Percentiles rank a stretch among this genome's conserved stretches.
phyloP scores from a whole-genome alignment of 176 grass and related monocot genomes.

The Oryza glaberrima region DNA sequence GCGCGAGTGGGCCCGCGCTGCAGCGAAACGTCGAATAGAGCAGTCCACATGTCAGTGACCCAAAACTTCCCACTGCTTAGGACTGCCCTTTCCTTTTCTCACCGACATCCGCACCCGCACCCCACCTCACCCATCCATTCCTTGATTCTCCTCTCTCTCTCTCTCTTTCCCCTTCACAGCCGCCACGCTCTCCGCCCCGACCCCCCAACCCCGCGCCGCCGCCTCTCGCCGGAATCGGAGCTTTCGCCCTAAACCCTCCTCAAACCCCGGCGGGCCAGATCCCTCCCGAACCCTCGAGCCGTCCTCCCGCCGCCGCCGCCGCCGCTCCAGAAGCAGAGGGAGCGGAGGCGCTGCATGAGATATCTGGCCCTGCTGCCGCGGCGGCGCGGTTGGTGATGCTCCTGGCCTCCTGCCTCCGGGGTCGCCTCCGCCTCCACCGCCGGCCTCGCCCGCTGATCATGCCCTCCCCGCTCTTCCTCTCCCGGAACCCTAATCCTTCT shows the following conservation, averaged over 20 bases:
- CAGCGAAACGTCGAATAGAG: not conserved
- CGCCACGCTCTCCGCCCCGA: constrained; percentile 26
- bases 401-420: constrained; percentile 61
- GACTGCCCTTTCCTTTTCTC: constrained; percentile 29
- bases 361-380: constrained; percentile 36
- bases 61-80: not conserved
- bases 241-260: not conserved
- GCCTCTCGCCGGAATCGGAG: constrained; percentile 19
- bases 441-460: constrained; percentile 52
- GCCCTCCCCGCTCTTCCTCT: constrained; percentile 54
- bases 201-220: not conserved
- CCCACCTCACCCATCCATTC: not conserved
- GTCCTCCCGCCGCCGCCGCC: not conserved
- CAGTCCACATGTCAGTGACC: constrained; percentile 31
- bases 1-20: not conserved
- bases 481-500: constrained; percentile 55
- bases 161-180: constrained; percentile 8
- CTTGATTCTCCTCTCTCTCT: too few species aligned
- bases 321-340: not conserved
- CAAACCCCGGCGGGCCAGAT: not conserved
- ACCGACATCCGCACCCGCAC: constrained; percentile 32
- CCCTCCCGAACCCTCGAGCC: not conserved
- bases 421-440: constrained; percentile 51
- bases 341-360: constrained; percentile 48
- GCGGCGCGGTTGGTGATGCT: constrained; percentile 57